phyloP scores from a whole-genome alignment of 305 asterid genomes.

The Petunia hybrid region DNA sequence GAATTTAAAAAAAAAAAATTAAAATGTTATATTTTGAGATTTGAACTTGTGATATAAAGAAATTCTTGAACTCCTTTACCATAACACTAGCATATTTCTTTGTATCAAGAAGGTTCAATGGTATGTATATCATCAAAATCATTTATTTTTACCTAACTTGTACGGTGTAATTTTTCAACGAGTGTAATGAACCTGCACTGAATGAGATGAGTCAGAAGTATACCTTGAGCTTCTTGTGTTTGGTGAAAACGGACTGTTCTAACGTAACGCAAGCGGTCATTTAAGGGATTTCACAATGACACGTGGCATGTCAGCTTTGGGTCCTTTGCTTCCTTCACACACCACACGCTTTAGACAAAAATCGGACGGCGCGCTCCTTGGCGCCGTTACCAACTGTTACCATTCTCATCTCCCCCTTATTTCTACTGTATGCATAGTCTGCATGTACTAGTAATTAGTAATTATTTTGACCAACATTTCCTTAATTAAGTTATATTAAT shows the following conservation, averaged over 20 bases:
- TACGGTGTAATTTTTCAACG: too few relatives aligned
- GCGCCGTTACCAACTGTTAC: conserved; percentile 69
- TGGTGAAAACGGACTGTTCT: conserved; percentile 31
- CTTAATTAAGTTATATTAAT: neutral
- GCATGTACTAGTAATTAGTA: too few relatives aligned
- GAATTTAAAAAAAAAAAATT: too few relatives aligned
- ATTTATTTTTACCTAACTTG: too few relatives aligned
- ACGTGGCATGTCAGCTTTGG: conserved; percentile 48
- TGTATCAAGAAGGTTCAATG: too few relatives aligned
- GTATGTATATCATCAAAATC: too few relatives aligned
- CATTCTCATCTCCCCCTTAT: conserved; percentile 28
- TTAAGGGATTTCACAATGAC: conserved; percentile 25
- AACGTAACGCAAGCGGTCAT: conserved; percentile 38
- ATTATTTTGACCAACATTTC: neutral
- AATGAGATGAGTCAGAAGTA: conserved; percentile 10
- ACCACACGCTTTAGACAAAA: conserved; percentile 61
- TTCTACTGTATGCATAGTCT: too few relatives aligned
- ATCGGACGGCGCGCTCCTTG: conserved; percentile 70
- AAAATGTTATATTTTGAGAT: too few relatives aligned
- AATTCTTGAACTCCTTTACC: too few relatives aligned
- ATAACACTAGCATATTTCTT: too few relatives aligned
- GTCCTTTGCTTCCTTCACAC: conserved; percentile 57
- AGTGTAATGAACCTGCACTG: neutral
- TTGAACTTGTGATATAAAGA: too few relatives aligned
- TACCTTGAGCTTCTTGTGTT: conserved; percentile 7